Percentiles rank a stretch among this genome's conserved stretches.
Conservation (phyloP, 2,329 filamentous ascomycete genomes). For the Penicillium sp. region DNA sequence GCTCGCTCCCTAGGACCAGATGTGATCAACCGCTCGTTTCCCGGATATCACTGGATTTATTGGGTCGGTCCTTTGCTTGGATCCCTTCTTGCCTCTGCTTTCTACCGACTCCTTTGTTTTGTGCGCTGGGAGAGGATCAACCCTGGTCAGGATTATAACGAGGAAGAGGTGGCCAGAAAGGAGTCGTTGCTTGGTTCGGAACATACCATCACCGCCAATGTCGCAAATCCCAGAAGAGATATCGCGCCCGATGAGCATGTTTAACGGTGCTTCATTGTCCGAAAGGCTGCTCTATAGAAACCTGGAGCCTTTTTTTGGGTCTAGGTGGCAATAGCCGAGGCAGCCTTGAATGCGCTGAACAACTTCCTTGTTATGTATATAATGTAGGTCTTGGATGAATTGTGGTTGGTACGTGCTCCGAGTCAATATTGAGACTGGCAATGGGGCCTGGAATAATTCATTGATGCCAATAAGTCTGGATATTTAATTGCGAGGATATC, state of each 20-base stretch:
- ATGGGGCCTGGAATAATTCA: neutral
- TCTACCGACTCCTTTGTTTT: constrained; percentile 43
- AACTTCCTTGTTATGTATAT: neutral
- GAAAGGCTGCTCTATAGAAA: no score
- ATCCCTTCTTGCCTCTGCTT: constrained; percentile 41
- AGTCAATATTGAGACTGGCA: neutral
- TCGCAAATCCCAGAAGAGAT: neutral
- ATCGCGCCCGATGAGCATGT: constrained; percentile 5
- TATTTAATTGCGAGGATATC: neutral
- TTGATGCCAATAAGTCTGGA: neutral
- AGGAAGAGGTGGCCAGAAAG: constrained; percentile 21
- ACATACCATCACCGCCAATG: constrained; percentile 9
- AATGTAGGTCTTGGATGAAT: neutral
- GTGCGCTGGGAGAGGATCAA: constrained; percentile 40
- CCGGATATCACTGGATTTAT: constrained; percentile 45
- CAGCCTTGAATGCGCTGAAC: neutral
- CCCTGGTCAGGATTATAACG: constrained; percentile 50
- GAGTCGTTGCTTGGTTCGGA: constrained; percentile 13
- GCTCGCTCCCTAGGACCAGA: constrained; percentile 43
- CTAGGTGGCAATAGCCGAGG: neutral
- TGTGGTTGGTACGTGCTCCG: neutral
- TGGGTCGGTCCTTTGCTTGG: constrained; percentile 43
- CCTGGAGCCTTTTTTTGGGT: neutral
- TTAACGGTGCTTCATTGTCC: neutral
- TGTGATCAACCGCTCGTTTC: constrained; percentile 39